Conservation (phyloP, 768 basidiomycete genomes). For the Naganishia kalamii region DNA sequence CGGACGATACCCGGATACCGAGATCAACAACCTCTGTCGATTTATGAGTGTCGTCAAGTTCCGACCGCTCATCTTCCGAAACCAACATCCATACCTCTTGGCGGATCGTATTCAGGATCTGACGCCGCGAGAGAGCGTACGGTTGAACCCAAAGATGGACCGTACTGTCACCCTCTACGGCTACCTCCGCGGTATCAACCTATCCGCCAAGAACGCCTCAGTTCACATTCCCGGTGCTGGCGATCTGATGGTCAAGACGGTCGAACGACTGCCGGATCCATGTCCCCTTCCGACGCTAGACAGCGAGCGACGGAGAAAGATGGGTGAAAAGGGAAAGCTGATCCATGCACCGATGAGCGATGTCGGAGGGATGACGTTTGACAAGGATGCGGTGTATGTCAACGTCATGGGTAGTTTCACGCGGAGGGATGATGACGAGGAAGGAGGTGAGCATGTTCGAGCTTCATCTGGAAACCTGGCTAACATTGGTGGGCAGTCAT, state of each 20-base stretch:
- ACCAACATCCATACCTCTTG: constrained; percentile 87
- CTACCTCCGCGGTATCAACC: constrained; percentile 69
- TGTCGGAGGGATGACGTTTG: constrained; percentile 90
- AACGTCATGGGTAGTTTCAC: constrained; percentile 95
- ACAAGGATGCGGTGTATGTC: constrained; percentile 97
- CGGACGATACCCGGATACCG: constrained; percentile 92
- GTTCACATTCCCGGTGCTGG: constrained; percentile 94
- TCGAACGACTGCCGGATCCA: constrained; percentile 78
- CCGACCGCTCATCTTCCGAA: constrained; percentile 90
- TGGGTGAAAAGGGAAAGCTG: constrained; percentile 91
- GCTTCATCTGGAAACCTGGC: neutral
- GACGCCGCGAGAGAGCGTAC: constrained; percentile 75
- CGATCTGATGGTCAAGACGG: constrained; percentile 68
- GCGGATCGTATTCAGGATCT: constrained; percentile 92
- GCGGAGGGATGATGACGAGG: constrained; percentile 54
- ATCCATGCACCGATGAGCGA: constrained; percentile 99
- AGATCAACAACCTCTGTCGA: constrained; percentile 89
- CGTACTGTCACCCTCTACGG: constrained; percentile 91
- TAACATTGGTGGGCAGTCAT: constrained; percentile 51
- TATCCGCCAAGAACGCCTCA: constrained; percentile 52
- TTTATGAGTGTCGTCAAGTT: constrained; percentile 99
- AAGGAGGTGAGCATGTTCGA: constrained; percentile 52
- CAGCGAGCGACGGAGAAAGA: constrained; percentile 76
- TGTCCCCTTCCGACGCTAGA: constrained; percentile 88
- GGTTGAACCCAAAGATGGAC: constrained; percentile 80